phyloP scores from a whole-genome alignment of 2,329 filamentous ascomycete species.

The Pseudocercospora macadamiae region DNA sequence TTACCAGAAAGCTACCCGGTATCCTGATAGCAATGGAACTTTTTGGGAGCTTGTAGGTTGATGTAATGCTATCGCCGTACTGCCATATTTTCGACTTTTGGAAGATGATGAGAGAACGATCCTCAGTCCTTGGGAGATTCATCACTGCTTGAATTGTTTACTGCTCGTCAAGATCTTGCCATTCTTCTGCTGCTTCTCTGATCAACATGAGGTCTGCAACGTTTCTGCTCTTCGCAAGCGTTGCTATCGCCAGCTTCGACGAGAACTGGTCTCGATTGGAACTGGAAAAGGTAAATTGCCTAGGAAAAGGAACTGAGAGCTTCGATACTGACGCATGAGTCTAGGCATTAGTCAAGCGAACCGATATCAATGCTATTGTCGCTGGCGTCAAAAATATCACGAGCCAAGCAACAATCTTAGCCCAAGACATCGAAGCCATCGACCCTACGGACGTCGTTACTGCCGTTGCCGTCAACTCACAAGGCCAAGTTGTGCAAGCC shows the following conservation, averaged over 20 bases:
- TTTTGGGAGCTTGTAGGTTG: neutral
- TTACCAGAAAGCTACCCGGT: neutral
- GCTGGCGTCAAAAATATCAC: constrained; percentile 8
- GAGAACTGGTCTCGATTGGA: neutral
- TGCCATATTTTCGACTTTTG: neutral
- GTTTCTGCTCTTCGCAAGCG: neutral
- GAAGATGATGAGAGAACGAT: neutral
- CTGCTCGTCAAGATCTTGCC: neutral
- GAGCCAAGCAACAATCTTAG: constrained; percentile 4
- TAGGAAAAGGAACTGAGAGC: too few relatives aligned
- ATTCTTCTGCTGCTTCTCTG: too few relatives aligned
- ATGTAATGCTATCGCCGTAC: neutral
- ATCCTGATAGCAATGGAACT: too few relatives aligned
- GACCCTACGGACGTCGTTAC: constrained; percentile 3
- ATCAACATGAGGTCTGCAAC: neutral
- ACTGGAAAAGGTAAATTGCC: neutral
- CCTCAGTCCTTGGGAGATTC: neutral
- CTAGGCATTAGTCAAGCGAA: neutral
- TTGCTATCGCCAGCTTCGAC: neutral
- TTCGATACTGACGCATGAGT: too few relatives aligned
- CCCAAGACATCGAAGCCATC: neutral
- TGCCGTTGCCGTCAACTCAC: neutral
- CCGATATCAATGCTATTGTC: neutral
- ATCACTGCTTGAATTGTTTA: too few relatives aligned
- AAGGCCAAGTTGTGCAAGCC: constrained; percentile 9